Base-by-base conservation (phyloP, 768 basidiomycete species). In the Termitomyces sp. region DNA sequence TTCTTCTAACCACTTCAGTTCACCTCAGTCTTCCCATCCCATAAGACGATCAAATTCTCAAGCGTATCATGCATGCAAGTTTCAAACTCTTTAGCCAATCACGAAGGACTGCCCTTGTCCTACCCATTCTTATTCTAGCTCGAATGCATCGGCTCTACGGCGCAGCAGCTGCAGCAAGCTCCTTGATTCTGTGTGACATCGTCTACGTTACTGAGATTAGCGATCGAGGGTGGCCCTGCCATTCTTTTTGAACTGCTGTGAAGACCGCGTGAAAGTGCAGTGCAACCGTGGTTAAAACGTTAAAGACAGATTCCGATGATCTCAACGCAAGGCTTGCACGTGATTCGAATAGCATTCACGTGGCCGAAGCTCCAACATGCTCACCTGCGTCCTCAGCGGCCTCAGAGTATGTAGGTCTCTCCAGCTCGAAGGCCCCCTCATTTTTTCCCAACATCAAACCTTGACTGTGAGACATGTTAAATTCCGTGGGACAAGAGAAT, bases 101-200 rank as follows among this genome's bases (percentile, higher is more conserved):
- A 85, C 84, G 23, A 87, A 72, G 50, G 82, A 82, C 56, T 80
- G 78, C 26, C 85, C 85, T 85, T 0, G 84, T 87, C 62, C 82
- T 75, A 26, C 9, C 82, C 83, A 62, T 88, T 87, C 80, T 86
- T 87, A 68, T 87, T 86, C 72, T 86, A 82, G 47, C 84, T 65
- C 12, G 23, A 23, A 23, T 85, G 30, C 85, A 64, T 87, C 86
- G 57, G 86, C 74, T 43, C 79, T 74, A 62, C 80, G 74, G 8
- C 8, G 41, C 41, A 14, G 12, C 9, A 10, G 12, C 33, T 68
- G 71, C 72, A 5, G 82, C 80, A 5, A 87, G 72, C 46, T 72
- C 69, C 32, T 65, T 69, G 50, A 85, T 74, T 59, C 2, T 64
- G 61, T 2, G 75, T 72, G 28, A 86, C 66, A 5, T 60, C 66